Evolutionary conservation across 176 grass and related monocot species (phyloP).

Genomic region (Ensete ventricosum): DNA sequence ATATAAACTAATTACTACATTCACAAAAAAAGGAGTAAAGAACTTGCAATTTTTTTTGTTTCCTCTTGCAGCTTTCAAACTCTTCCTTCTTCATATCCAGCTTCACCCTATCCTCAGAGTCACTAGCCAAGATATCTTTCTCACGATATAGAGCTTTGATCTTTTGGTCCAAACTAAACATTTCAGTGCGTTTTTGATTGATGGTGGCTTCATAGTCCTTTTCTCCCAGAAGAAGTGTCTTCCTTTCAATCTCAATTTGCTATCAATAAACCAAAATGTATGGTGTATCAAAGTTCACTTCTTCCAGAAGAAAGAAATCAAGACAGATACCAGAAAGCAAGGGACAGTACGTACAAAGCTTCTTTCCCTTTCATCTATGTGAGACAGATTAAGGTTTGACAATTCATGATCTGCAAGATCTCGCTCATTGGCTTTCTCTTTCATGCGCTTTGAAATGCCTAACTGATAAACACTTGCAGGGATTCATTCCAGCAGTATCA

Average conservation of each 20-base stretch:
- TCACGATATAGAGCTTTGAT: conserved; percentile 64
- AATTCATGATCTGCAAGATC: conserved; percentile 61
- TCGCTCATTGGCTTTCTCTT: conserved; percentile 77
- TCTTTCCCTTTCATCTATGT: conserved; percentile 77
- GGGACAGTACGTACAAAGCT: conserved; percentile 40
- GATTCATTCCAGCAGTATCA: conserved; percentile 13
- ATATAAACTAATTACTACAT: not conserved
- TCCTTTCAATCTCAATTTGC: conserved; percentile 89
- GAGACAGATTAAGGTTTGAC: conserved; percentile 67
- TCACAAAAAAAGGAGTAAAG: conserved; percentile 20
- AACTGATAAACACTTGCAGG: conserved; percentile 36
- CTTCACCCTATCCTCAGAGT: conserved; percentile 67
- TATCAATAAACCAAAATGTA: conserved; percentile 24
- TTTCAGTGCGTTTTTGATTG: conserved; percentile 54
- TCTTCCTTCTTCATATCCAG: conserved; percentile 72
- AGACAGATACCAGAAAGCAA: conserved; percentile 12
- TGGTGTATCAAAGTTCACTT: conserved; percentile 14
- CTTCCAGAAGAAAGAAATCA: conserved; percentile 20
- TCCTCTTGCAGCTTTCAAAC: conserved; percentile 45
- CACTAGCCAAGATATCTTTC: conserved; percentile 53
- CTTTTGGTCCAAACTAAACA: conserved; percentile 69
- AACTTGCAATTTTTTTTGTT: conserved; percentile 61
- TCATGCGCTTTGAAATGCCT: conserved; percentile 50
- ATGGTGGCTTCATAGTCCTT: conserved; percentile 66
- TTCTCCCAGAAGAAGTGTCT: conserved; percentile 49